Evolutionary conservation across 495 filamentous ascomycete species (phyloP).

Genomic region (Aspergillus sclerotiicarbonarius): DNA sequence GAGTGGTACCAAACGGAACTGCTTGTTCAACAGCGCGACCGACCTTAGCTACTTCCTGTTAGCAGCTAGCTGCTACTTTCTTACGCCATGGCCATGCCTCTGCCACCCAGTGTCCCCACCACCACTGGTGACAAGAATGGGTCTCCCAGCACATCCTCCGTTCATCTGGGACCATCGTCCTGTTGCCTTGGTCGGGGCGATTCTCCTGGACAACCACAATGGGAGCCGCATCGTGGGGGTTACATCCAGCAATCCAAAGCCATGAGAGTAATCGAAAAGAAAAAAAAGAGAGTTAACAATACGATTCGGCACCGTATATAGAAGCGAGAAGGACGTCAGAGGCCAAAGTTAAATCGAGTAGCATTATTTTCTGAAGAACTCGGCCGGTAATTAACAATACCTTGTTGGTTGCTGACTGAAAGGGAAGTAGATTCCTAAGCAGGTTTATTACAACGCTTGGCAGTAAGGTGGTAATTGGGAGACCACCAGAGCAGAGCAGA

Average conservation of each 20-base stretch:
- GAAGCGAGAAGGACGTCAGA: background rate
- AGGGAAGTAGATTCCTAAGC: background rate
- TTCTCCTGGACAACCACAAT: background rate
- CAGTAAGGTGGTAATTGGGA: background rate
- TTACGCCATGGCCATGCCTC: slow-evolving; percentile 19
- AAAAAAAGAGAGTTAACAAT: too few relatives aligned
- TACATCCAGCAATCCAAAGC: too few relatives aligned
- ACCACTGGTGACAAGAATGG: slow-evolving; percentile 18
- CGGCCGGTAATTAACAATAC: slow-evolving; percentile 10
- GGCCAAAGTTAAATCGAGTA: slow-evolving; percentile 10
- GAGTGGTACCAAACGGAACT: slow-evolving; percentile 4
- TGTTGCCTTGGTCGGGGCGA: slow-evolving; percentile 1
- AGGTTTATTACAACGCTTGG: background rate
- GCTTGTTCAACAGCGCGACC: background rate
- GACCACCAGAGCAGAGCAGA: background rate
- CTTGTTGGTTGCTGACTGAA: background rate
- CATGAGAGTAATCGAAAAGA: too few relatives aligned
- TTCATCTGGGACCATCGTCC: background rate
- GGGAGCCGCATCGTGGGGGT: background rate
- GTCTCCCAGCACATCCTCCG: background rate
- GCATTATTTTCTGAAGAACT: slow-evolving; percentile 18
- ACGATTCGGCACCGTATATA: background rate
- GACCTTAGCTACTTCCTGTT: background rate
- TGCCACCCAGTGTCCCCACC: slow-evolving; percentile 15
- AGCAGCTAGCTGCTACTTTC: slow-evolving; percentile 3